Conservation (phyloP, 2,329 filamentous ascomycete species). For the Alternaria conjuncta region DNA sequence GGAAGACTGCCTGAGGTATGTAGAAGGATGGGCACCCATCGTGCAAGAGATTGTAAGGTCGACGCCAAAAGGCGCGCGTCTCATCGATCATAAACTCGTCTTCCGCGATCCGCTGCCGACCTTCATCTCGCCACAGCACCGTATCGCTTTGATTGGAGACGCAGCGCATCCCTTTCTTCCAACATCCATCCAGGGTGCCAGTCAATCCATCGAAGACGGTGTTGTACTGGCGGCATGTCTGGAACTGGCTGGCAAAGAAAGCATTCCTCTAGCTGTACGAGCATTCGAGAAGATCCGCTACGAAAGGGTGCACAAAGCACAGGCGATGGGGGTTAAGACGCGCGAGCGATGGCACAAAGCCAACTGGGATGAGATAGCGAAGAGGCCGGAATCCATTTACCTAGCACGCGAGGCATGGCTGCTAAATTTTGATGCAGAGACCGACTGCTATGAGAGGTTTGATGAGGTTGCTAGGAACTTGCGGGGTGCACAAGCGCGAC, state of each 20-base stretch:
- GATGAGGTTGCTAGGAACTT: conserved; percentile 22
- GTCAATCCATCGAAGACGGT: conserved; percentile 61
- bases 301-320: conserved; percentile 36
- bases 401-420: conserved; percentile 40
- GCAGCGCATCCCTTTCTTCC: conserved; percentile 62
- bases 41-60: conserved; percentile 41
- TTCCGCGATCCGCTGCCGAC: conserved; percentile 60
- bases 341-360: conserved; percentile 41
- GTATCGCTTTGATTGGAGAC: conserved; percentile 60
- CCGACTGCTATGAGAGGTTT: conserved; percentile 41
- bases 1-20: conserved; percentile 41
- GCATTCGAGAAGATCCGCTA: conserved; percentile 45
- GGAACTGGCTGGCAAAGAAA: conserved; percentile 32
- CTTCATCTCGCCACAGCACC: conserved; percentile 57
- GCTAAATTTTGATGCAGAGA: conserved; percentile 41
- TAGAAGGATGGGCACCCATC: conserved; percentile 40
- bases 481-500: conserved; percentile 10
- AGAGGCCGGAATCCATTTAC: conserved; percentile 38
- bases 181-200: conserved; percentile 60
- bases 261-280: conserved; percentile 30
- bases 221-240: conserved; percentile 37
- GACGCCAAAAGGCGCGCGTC: conserved; percentile 38
- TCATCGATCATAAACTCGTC: conserved; percentile 63
- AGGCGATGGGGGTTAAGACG: conserved; percentile 37
- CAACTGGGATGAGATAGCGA: conserved; percentile 35